phyloP scores from a whole-genome alignment of 192 early-diverging fungal species.

The Chytriomyces sp. region DNA sequence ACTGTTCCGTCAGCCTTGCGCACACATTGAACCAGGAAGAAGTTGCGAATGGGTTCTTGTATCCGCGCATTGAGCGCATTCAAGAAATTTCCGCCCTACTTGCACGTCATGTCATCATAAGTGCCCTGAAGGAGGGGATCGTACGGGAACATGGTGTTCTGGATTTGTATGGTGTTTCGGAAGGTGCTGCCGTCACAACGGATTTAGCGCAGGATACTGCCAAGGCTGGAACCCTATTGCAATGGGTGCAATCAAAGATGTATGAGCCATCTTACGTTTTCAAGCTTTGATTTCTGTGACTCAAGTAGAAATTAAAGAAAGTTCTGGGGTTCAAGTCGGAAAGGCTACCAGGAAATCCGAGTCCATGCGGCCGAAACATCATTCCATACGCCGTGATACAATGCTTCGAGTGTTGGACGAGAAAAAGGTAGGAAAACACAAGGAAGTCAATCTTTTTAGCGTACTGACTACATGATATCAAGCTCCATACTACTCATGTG shows the following conservation, averaged over 20 bases:
- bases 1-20: slow-evolving; percentile 73
- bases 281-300: too few species aligned
- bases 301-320: too few species aligned
- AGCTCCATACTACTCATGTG: too few species aligned
- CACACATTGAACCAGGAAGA: slow-evolving; percentile 72
- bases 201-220: background rate
- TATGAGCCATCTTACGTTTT: too few species aligned
- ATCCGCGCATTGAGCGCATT: slow-evolving; percentile 80
- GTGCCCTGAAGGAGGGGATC: slow-evolving; percentile 6
- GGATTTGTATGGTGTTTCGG: background rate
- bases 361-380: too few species aligned
- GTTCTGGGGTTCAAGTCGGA: too few species aligned
- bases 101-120: slow-evolving; percentile 12
- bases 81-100: slow-evolving; percentile 50
- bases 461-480: too few species aligned
- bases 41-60: slow-evolving; percentile 68
- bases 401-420: too few species aligned
- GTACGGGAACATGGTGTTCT: background rate
- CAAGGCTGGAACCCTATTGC: background rate
- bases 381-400: too few species aligned
- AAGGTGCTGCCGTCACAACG: background rate
- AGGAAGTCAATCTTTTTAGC: too few species aligned
- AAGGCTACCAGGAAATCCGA: too few species aligned
- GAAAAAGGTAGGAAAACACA: too few species aligned
- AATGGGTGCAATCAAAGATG: slow-evolving; percentile 8